Evolutionary conservation across 2,329 filamentous ascomycete genomes (phyloP).

Genomic region (Colletotrichum graminicola): DNA sequence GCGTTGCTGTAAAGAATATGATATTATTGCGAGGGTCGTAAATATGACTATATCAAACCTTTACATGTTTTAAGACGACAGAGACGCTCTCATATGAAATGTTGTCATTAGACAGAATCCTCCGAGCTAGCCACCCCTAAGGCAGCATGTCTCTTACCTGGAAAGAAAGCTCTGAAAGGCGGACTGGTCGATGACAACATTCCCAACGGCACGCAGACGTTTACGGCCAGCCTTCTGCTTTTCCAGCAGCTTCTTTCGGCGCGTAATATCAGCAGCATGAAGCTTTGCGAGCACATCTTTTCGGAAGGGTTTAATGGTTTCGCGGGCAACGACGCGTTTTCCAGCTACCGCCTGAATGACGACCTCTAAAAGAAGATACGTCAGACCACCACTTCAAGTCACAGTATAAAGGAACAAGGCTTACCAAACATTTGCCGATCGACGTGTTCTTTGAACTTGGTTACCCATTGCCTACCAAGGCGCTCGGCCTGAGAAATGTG

Average conservation of each 20-base stretch:
- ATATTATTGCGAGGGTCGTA: background rate
- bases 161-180: constrained; percentile 95
- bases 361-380: constrained; percentile 70
- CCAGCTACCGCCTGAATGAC: constrained; percentile 93
- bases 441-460: constrained; percentile 96
- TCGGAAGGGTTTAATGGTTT: constrained; percentile 95
- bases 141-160: constrained; percentile 63
- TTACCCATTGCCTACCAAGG: constrained; percentile 88
- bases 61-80: background rate
- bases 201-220: constrained; percentile 84
- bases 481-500: constrained; percentile 85
- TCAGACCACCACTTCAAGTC: background rate
- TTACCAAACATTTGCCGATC: constrained; percentile 90
- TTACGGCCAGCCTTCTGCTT: constrained; percentile 97
- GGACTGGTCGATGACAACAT: constrained; percentile 95
- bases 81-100: background rate
- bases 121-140: no score
- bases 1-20: background rate
- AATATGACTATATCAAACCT: background rate
- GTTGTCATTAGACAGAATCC: background rate
- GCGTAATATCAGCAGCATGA: constrained; percentile 87
- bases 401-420: constrained; percentile 29
- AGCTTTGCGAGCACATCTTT: constrained; percentile 96
- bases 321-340: constrained; percentile 85
- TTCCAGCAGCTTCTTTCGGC: constrained; percentile 88